Base-by-base conservation (phyloP, 352 stramenopile species). In the Nothophytophthora sp. region DNA sequence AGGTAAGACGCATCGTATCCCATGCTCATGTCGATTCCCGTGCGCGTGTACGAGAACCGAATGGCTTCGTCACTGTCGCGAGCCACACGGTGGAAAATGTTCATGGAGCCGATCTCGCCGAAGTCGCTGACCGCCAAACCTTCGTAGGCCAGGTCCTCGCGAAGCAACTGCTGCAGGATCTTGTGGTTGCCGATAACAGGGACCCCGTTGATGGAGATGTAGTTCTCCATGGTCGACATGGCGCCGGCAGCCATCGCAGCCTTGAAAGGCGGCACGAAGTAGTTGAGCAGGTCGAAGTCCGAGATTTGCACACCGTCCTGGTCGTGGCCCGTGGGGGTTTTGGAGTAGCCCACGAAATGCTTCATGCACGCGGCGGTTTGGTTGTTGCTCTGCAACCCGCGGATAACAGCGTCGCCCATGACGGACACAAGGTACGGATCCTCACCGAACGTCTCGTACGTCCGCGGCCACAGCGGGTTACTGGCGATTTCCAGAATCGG, bases 371-470 rank as follows among this genome's bases (percentile, higher is more conserved):
- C 86, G 0, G 85, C 81, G 4, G 74, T 75, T 4, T 71, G 52
- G 43, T 70, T 72, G 48, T 65, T 70, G 43, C 60, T 67, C 54
- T 97, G 86, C 18, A 97, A 69, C 7, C 89, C 88, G 12, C 71
- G 53, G 25, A 96, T 64, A 38, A 93, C 73, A 11, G 70, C 66
- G 22, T 69, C 55, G 1, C 65, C 86, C 73, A 96, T 87, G 8
- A 77, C 57, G 0, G 78, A 76, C 4, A 88, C 86, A 4, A 96
- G 30, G 24, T 84, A 53, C 5, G 86, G 84, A 53, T 97, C 89
- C 69, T 97, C 86, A 12, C 90, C 89, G 73, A 97, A 98, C 12
- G 89, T 97, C 63, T 97, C 92, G 49, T 88, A 97, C 2, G 91
- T 86, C 5, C 89, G 67, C 9, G 76, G 52, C 88, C 90, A 97